Conservation (phyloP, 495 filamentous ascomycete genomes). For the Aspergillus taichungensis region DNA sequence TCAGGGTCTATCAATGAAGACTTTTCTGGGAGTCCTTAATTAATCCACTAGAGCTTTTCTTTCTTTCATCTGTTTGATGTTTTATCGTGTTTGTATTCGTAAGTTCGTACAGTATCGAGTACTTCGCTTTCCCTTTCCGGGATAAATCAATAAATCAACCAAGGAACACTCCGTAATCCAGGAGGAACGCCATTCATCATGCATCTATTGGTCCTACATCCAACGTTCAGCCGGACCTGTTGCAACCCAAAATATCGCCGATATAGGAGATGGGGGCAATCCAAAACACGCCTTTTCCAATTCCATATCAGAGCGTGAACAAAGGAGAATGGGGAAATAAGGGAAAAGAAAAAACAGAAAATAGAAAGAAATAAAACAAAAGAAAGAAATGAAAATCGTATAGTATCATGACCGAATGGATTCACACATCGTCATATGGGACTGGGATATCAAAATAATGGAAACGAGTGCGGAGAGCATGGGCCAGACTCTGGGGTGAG, state of each 20-base stretch:
- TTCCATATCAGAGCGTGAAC: neutral
- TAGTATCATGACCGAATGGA: neutral
- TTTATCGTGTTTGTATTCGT: neutral
- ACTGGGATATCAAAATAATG: constrained; percentile 6
- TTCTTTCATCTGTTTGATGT: neutral
- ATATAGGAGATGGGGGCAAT: too few species aligned
- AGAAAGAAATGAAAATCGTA: constrained; percentile 3
- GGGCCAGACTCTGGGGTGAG: constrained; percentile 30
- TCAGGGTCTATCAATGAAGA: too few species aligned
- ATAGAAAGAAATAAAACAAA: constrained; percentile 4
- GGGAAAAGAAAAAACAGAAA: neutral
- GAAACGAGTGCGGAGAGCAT: constrained; percentile 24
- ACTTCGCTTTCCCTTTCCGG: neutral
- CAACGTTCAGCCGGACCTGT: neutral
- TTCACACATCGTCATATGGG: too few species aligned
- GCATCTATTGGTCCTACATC: constrained; percentile 4
- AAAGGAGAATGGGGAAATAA: constrained; percentile 4
- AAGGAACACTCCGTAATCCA: neutral
- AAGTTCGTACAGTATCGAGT: constrained; percentile 5
- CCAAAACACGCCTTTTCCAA: neutral
- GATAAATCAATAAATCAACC: too few species aligned
- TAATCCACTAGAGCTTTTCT: neutral
- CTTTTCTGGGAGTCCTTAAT: too few species aligned
- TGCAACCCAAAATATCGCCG: too few species aligned
- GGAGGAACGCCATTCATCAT: constrained; percentile 4